A percentile compares a stretch with the other conserved stretches of the same genome.
Evolutionary conservation across 208 protist species (phyloP).

Genomic region (Lotmaria passim): DNA sequence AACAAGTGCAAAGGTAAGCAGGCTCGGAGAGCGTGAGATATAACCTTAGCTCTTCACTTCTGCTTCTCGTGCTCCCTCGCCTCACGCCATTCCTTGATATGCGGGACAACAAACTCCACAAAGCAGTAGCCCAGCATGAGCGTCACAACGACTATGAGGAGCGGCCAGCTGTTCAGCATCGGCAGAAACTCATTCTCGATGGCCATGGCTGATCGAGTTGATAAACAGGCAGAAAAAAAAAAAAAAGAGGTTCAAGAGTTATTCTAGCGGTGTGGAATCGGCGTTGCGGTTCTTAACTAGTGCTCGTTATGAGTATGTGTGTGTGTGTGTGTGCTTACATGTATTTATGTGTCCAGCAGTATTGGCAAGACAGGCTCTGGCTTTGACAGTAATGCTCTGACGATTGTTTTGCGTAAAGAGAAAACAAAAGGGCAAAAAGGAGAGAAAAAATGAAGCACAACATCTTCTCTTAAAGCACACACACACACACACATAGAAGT

Average conservation of each 20-base stretch:
- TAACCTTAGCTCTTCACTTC: too few relatives aligned
- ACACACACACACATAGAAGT: not conserved
- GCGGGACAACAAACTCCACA: conserved; percentile 30
- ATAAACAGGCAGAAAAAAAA: too few relatives aligned
- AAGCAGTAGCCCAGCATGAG: conserved; percentile 26
- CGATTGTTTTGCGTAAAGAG: too few relatives aligned
- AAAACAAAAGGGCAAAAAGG: too few relatives aligned
- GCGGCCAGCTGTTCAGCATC: conserved; percentile 55
- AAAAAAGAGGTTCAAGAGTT: too few relatives aligned
- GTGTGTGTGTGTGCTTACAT: conserved; percentile 11
- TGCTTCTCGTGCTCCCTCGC: conserved; percentile 11
- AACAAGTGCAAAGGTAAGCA: too few relatives aligned
- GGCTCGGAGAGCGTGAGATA: too few relatives aligned
- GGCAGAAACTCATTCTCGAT: conserved; percentile 58
- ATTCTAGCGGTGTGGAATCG: not conserved
- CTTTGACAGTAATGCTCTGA: too few relatives aligned
- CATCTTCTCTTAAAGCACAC: not conserved
- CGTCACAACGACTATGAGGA: conserved; percentile 40
- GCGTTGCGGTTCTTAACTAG: too few relatives aligned
- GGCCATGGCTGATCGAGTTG: conserved; percentile 9
- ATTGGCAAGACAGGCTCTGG: too few relatives aligned
- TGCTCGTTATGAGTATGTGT: not conserved
- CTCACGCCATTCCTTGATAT: conserved; percentile 31
- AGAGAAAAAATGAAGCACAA: too few relatives aligned
- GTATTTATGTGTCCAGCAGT: not conserved